phyloP scores from a whole-genome alignment of 225 moss, liverwort and hornwort species.

The Pseudisothecium myosuroides region DNA sequence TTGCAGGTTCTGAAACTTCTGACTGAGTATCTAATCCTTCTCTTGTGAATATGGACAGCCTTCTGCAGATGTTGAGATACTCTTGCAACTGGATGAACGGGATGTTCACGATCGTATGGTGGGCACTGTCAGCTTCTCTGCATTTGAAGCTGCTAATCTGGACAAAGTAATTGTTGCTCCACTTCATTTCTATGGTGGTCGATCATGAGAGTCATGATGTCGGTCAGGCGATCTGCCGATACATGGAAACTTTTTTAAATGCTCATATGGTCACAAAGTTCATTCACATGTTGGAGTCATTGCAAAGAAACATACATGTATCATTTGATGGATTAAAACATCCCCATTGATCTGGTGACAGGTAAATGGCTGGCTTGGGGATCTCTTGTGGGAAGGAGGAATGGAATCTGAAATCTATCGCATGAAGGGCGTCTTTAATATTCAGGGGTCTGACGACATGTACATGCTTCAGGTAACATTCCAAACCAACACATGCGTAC shows the following conservation, averaged over 20 bases:
- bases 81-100: slow-evolving; percentile 41
- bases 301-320: background rate
- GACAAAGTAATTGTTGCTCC: slow-evolving; percentile 20
- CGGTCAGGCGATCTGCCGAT: background rate
- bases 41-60: slow-evolving; percentile 19
- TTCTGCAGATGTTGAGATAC: slow-evolving; percentile 28
- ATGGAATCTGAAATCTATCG: slow-evolving; percentile 52
- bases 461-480: slow-evolving; percentile 63
- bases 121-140: slow-evolving; percentile 61
- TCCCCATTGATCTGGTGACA: slow-evolving; percentile 4
- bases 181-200: background rate
- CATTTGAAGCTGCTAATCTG: slow-evolving; percentile 29
- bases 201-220: background rate
- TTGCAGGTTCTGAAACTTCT: background rate
- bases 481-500: background rate
- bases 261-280: background rate
- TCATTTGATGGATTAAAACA: background rate
- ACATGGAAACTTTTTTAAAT: background rate
- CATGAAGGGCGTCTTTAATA: slow-evolving; percentile 62
- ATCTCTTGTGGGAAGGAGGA: slow-evolving; percentile 61
- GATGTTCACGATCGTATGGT: slow-evolving; percentile 66
- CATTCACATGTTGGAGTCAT: background rate
- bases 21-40: background rate
- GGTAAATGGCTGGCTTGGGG: slow-evolving; percentile 76
- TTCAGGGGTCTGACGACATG: slow-evolving; percentile 46